phyloP scores from a whole-genome alignment of 441 rosid species.

The Arabidopsis hybrid region DNA sequence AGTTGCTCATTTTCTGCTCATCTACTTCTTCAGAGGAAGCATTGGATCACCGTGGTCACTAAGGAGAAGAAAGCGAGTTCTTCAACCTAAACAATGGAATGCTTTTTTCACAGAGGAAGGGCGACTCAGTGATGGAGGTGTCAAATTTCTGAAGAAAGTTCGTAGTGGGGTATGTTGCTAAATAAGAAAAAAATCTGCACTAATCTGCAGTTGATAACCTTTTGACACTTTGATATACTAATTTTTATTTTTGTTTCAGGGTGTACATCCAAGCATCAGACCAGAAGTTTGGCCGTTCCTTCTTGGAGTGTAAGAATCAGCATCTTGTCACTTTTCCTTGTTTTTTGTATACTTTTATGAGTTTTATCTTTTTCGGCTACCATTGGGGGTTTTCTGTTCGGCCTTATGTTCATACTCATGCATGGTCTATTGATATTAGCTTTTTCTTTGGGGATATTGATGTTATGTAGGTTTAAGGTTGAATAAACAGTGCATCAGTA shows the following conservation, averaged over 20 bases:
- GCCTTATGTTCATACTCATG: conserved; percentile 12
- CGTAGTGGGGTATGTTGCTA: conserved; percentile 80
- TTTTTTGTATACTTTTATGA: neutral
- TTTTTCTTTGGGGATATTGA: conserved; percentile 12
- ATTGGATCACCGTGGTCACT: conserved; percentile 93
- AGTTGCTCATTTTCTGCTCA: conserved; percentile 28
- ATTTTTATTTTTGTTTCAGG: conserved; percentile 54
- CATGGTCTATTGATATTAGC: neutral
- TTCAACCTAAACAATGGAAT: conserved; percentile 77
- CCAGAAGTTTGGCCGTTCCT: conserved; percentile 98
- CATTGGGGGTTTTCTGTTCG: too few relatives aligned
- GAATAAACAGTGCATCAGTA: conserved; percentile 3
- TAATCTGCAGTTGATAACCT: conserved; percentile 1
- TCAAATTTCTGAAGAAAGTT: conserved; percentile 78
- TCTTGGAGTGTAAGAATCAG: conserved; percentile 82
- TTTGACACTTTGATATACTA: conserved; percentile 9
- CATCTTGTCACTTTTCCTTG: conserved; percentile 23
- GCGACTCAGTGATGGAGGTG: conserved; percentile 73
- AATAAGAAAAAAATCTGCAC: conserved; percentile 3
- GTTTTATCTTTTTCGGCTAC: neutral
- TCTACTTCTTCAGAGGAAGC: conserved; percentile 58
- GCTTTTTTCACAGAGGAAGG: conserved; percentile 76
- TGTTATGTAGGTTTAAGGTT: conserved; percentile 24
- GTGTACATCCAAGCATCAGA: conserved; percentile 88
- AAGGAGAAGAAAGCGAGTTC: conserved; percentile 82